Evolutionary conservation across 2,329 filamentous ascomycete genomes (phyloP), one percentile per base, ranked within the genome.

Genomic region (Stachybotrys chartarum): DNA sequence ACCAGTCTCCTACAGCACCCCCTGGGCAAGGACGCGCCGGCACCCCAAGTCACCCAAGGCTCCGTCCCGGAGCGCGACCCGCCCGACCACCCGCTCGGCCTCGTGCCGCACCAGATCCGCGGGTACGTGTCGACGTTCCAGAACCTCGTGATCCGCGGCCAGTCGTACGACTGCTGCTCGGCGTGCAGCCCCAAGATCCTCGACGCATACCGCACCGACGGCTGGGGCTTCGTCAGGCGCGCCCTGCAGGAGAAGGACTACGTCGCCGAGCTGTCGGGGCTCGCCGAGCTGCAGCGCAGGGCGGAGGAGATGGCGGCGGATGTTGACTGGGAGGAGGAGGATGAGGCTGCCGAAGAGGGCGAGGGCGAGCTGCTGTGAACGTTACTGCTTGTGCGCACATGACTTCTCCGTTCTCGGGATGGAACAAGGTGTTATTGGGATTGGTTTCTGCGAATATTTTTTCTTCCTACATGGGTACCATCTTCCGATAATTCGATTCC

Each of bases 1-100:
- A 86, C 92, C 10, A 95, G 90, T 56, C 75, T 97, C 42, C 77
- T 97, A 10, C 94, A 99, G 67, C 93, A 96, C 67, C 91, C 92
- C 0, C 75, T 87, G 7, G 81, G 84, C n/a, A 76, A 82, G 18
- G 75, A 80, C 51, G 84, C 84, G 0, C 79, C 81, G 6, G 82
- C 83, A n/a, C 83, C 83, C 0, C 68, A 74, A 52, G 66, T 70
- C 4, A 66, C 70, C 3, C 65, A 70, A 1, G 70, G 73, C 8
- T 60, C 67, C 1, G 61, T 70, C 3, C 80, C 80, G 52, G 80
- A 82, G 54, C 76, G 80, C 49, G 80, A 85, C 55, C 82, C 78
- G 17, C 72, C 71, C 5, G 75, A 82, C 54, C 81, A 87, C 63
- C 79, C 85, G 2, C 76, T 88, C 3, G 86, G 85, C 24, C 80